Evolutionary conservation across 2,329 filamentous ascomycete genomes (phyloP), one percentile per base, ranked within the genome.

Genomic region (Epicoccum sorghinum): DNA sequence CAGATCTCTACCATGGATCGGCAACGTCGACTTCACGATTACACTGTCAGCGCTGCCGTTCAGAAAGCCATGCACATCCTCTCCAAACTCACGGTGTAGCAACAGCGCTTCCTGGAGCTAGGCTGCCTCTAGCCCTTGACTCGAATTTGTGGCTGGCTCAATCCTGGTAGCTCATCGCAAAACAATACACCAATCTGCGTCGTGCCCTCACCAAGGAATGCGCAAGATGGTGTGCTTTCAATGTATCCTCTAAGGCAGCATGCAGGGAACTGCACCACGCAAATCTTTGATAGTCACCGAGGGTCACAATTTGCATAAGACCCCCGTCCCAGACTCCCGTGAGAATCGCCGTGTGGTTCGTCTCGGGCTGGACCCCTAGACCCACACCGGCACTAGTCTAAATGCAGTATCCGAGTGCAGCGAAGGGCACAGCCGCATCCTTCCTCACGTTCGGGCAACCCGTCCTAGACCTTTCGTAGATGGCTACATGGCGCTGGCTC

Each of bases 111-210:
- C 24, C 22, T 27, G 24, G 23, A 45, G 23, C 14, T 18, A 27
- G 51, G 52, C 46, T 29, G 36, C 38, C 41, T 41, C 29, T 49
- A 54, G 52, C 46, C 41, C 44, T 30, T 13, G 33, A 45, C 40
- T 41, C 39, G 46, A 14, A 36, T 18, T 46, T 14, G 46, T 54
- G 52, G 52, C 52, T 54, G 52, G 52, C 52, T 45, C 52, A 54
- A 13, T 36, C 10, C 22, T 36, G 36, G 52, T 41, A 37, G 52
- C 27, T 10, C 23, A 23, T 33, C 35, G 40, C 36, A 40, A 35
- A 40, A 8, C 35, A 25, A 41, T 40, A 54, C 52, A 41, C 52
- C 52, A 54, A 54, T 49, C 45, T 30, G 41, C 52, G 23, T 54
- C 41, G 29, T 41, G 40, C 40, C 35, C 24, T 54, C 46, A 32